Base-by-base conservation (phyloP, 345 rosid species). In the Geranium rotundifolium region DNA sequence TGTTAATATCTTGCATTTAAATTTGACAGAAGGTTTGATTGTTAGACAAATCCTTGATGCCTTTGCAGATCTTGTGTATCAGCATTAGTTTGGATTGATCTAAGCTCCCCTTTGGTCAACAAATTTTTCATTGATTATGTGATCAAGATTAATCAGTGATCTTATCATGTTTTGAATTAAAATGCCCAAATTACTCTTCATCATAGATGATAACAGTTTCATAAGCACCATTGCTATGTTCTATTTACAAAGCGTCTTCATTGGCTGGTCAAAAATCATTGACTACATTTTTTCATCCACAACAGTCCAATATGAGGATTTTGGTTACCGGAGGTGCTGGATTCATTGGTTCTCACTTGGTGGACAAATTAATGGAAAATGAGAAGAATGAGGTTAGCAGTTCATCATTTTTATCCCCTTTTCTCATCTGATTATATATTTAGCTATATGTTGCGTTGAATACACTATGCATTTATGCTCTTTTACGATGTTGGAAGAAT, bases 281-380 rank as follows among this genome's bases (percentile, higher is more conserved):
- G 29, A 12, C 29, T 23, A 60, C 7, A 14, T 17, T 41, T 58
- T 46, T 4, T 29, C 49, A 14, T 63, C 37, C 29, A 41, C 73
- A 62, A 71, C 82, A 93, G 99, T 74, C 99, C 23, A 93, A 90
- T 70, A 87, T 88, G 97, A 86, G 99, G 67, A 93, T 93, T 73
- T 73, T 93, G 81, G 76, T 93, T 30, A 79, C 91, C 13, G 99
- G 99, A 66, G 99, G 99, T 73, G 99, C 99, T 74, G 97, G 99
- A 18, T 93, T 88, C 79, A 93, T 93, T 19, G 99, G 99, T 1
- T 93, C 99, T 46, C 99, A 93, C 64, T 79, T 90, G 64, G 99
- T 90, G 61, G 99, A 93, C 81, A 88, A 66, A 74, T 76, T 90
- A 5, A 93, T 90, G 99, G 92, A 88, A 67, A 88, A 90, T 64